Percentiles rank a stretch among this genome's conserved stretches.
Conservation (phyloP, 2,329 filamentous ascomycete genomes). For the Botryotinia convoluta region DNA sequence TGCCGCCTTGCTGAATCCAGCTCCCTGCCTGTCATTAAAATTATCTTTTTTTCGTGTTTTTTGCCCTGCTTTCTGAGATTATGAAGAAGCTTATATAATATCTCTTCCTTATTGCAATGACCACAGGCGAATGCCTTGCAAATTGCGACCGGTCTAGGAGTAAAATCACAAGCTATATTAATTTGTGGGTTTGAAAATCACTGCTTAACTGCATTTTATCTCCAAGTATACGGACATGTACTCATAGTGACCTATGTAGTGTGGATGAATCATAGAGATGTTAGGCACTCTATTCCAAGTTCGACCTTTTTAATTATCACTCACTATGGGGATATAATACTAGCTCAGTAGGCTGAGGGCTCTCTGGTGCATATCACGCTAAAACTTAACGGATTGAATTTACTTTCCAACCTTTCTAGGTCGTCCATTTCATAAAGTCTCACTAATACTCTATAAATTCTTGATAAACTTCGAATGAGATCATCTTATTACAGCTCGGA, state of each 20-base stretch:
- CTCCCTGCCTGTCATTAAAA: neutral
- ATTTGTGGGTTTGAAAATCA: neutral
- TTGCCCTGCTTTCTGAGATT: no score
- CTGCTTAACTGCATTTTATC: neutral
- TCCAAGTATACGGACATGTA: neutral
- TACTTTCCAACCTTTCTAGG: rapidly evolving
- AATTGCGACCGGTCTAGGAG: neutral
- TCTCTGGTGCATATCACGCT: neutral
- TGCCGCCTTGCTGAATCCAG: neutral
- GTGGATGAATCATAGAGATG: neutral
- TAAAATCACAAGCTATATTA: neutral
- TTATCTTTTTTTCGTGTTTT: neutral
- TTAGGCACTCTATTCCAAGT: neutral
- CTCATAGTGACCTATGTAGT: neutral
- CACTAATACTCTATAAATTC: no score
- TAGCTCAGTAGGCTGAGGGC: neutral
- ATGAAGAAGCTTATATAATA: neutral
- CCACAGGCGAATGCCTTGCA: neutral
- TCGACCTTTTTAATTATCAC: neutral
- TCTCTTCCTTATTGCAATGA: neutral
- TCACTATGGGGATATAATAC: neutral
- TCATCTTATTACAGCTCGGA: neutral
- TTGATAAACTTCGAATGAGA: neutral
- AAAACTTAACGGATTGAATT: neutral
- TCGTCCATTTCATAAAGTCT: neutral